A percentile compares a stretch with the other conserved stretches of the same genome.
phyloP scores from a whole-genome alignment of 2,329 filamentous ascomycete species.

The Fusarium agapanthi region DNA sequence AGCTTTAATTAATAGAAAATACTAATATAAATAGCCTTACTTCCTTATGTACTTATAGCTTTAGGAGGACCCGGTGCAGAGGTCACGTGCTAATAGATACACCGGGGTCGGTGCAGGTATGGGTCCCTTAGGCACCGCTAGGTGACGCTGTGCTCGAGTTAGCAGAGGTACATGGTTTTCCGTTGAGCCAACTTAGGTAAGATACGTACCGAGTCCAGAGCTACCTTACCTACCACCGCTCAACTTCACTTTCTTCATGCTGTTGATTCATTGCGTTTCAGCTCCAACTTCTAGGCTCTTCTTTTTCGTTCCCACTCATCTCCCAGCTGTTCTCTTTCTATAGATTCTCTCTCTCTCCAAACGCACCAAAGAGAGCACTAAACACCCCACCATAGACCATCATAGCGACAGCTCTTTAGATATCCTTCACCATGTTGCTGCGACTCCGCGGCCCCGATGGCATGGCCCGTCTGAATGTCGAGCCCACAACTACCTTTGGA shows the following conservation, averaged over 20 bases:
- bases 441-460: slow-evolving; percentile 92
- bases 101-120: too few relatives aligned
- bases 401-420: slow-evolving; percentile 5
- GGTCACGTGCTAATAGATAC: too few relatives aligned
- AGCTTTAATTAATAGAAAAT: too few relatives aligned
- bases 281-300: slow-evolving; percentile 21
- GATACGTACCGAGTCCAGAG: slow-evolving; percentile 21
- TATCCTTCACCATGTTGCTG: slow-evolving; percentile 71
- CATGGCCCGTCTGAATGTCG: slow-evolving; percentile 85
- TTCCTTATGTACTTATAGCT: too few relatives aligned
- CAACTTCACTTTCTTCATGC: slow-evolving; percentile 11
- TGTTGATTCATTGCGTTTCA: slow-evolving; percentile 32
- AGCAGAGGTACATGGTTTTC: not conserved
- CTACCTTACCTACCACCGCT: not conserved
- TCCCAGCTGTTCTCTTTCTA: not conserved
- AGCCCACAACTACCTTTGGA: slow-evolving; percentile 76
- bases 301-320: not conserved
- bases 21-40: too few relatives aligned
- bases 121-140: slow-evolving; percentile 44
- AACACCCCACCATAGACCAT: slow-evolving; percentile 22
- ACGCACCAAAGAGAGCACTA: slow-evolving; percentile 1
- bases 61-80: too few relatives aligned
- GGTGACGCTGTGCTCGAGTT: slow-evolving; percentile 41
- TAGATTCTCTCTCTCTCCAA: not conserved
- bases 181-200: slow-evolving; percentile 4